Conservation (phyloP, 345 rosid species). For the Trapa incisa region DNA sequence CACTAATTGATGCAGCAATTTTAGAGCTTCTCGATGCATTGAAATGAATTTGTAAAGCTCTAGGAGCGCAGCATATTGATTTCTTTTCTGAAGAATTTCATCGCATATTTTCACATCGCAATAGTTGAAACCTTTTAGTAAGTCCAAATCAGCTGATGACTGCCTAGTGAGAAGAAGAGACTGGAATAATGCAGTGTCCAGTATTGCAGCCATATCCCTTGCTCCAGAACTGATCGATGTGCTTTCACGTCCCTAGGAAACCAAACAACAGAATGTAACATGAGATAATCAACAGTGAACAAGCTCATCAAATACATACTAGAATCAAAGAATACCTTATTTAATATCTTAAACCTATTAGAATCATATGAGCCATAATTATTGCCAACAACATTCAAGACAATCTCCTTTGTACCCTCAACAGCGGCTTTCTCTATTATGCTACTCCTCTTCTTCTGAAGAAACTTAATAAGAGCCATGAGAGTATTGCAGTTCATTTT, state of each 20-base stretch:
- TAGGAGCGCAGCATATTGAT: slow-evolving; percentile 50
- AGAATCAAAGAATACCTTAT: slow-evolving; percentile 35
- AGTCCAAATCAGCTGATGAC: slow-evolving; percentile 60
- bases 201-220: slow-evolving; percentile 84
- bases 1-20: slow-evolving; percentile 57
- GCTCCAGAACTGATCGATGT: slow-evolving; percentile 71
- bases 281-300: background rate
- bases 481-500: slow-evolving; percentile 93
- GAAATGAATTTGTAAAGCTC: slow-evolving; percentile 74
- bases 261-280: slow-evolving; percentile 6
- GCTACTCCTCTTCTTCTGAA: slow-evolving; percentile 73
- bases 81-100: slow-evolving; percentile 71
- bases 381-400: slow-evolving; percentile 82
- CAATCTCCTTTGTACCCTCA: slow-evolving; percentile 91
- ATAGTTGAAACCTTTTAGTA: slow-evolving; percentile 71
- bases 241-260: slow-evolving; percentile 54
- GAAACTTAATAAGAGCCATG: slow-evolving; percentile 90
- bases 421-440: slow-evolving; percentile 83
- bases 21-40: slow-evolving; percentile 91
- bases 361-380: slow-evolving; percentile 42
- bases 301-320: background rate
- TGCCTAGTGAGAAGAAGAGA: slow-evolving; percentile 91
- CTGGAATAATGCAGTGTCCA: slow-evolving; percentile 92
- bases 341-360: slow-evolving; percentile 56
- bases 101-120: slow-evolving; percentile 79